Base-by-base conservation (phyloP, 2,329 filamentous ascomycete species). In the Pleurostoma richardsiae region DNA sequence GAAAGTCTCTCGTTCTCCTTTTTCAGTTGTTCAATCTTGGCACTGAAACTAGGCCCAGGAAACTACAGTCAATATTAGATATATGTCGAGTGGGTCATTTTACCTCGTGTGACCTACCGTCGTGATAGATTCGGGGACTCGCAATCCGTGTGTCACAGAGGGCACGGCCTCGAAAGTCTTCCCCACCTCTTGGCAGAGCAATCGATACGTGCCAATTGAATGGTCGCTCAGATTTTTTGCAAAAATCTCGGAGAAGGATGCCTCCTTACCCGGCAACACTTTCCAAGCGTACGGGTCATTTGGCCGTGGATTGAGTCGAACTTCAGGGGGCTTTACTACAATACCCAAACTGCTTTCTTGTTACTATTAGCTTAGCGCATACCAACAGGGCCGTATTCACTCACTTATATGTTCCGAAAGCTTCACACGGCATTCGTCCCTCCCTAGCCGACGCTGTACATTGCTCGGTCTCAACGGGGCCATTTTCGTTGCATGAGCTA, bases 221-320 rank as follows among this genome's bases (percentile, higher is more conserved):
- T 52, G 39, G 36, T 52, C 45, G 41, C 48, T 52, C 40, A 52
- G 44, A 41, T 48, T 50, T 46, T 52, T 52, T 3, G 40, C 40
- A 19, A 41, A 41, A 19, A 41, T 41, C 40, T 41, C 7, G 40
- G 40, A 50, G 39, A 50, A 50, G 19, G 50, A 42, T 30, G 49
- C 39, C 30, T 49, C 45, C 39, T 52, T 51, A 29, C 47, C 7
- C 41, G 31, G 39, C 38, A 50, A 48, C 4, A 50, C 44, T 45
- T 47, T 50, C 45, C 29, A 52, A 7, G 27, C 41, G 44, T 52
- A 52, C 42, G 40, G 42, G 49, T 52, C 39, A 45, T 52, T 40
- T 36, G 29, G 28, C 29, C 44, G 28, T 49, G 44, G 42, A 39
- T 47, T 50, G 40, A 52, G 33, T 43, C 50, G 48, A 48, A 52